phyloP scores from a whole-genome alignment of 2,329 filamentous ascomycete genomes.

The Curvularia sp. region DNA sequence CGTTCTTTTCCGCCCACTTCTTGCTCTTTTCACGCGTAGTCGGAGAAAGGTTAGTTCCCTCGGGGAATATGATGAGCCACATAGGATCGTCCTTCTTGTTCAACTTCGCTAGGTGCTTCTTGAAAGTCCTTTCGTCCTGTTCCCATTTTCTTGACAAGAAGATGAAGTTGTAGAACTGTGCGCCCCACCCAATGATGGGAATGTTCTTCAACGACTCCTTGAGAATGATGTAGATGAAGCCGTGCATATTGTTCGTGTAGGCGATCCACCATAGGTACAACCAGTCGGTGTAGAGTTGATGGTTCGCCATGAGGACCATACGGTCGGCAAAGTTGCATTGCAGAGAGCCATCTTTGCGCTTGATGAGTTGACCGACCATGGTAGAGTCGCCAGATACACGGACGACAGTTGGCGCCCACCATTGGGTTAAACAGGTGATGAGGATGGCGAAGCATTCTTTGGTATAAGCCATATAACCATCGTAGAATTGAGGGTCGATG shows the following conservation, averaged over 20 bases:
- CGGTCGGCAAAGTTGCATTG: constrained; percentile 82
- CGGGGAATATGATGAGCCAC: constrained; percentile 89
- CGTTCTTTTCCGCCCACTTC: constrained; percentile 78
- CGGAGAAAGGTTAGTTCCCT: constrained; percentile 80
- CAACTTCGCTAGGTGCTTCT: constrained; percentile 74
- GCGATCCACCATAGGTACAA: constrained; percentile 92
- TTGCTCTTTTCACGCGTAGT: constrained; percentile 75
- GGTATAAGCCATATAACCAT: constrained; percentile 85
- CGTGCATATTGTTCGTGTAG: constrained; percentile 85
- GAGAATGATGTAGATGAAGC: constrained; percentile 86
- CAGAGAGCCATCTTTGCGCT: constrained; percentile 73
- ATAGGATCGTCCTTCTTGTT: constrained; percentile 76
- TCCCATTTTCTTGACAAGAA: constrained; percentile 92
- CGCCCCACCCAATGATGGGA: constrained; percentile 79
- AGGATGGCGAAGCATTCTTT: constrained; percentile 83
- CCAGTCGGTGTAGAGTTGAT: constrained; percentile 91
- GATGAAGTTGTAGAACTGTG: constrained; percentile 88
- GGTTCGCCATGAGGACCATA: constrained; percentile 84
- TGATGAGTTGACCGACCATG: constrained; percentile 75
- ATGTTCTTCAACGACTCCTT: constrained; percentile 86
- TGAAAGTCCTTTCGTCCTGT: constrained; percentile 76
- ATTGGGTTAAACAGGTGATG: constrained; percentile 80
- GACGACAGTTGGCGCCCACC: constrained; percentile 85
- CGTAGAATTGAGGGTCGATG: constrained; percentile 77
- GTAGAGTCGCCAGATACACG: constrained; percentile 83